These are phyloP conservation scores for Teratosphaeria zuluensis DNA, from an alignment of 2,329 filamentous ascomycete species.

Conservation along the genomic window DNA sequence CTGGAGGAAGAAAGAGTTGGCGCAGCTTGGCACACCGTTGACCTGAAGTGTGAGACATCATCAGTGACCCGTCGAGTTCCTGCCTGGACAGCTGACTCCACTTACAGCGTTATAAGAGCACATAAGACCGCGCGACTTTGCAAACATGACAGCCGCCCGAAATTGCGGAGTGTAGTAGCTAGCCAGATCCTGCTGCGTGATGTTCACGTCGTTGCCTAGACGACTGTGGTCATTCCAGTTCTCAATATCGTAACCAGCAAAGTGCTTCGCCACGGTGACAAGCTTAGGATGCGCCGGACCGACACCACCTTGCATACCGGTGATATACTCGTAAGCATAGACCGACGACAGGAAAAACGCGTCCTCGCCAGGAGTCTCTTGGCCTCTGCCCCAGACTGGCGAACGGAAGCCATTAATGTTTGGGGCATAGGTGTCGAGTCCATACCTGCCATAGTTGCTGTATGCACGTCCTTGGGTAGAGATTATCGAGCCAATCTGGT, in stretches of 20 bases:
- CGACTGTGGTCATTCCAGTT: constrained; percentile 8
- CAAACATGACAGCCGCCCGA: constrained; percentile 35
- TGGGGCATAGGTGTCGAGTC: constrained; percentile 51
- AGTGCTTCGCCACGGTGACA: constrained; percentile 34
- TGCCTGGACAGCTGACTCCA: not conserved
- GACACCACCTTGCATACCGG: constrained; percentile 20
- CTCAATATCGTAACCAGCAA: constrained; percentile 24
- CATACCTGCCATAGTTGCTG: constrained; percentile 38
- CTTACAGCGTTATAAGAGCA: constrained; percentile 47
- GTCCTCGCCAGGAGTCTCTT: constrained; percentile 31
- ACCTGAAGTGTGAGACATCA: not conserved
- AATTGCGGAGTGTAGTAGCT: constrained; percentile 60
- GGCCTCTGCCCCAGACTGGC: constrained; percentile 30
- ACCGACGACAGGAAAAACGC: constrained; percentile 7
- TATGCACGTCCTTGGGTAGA: constrained; percentile 54
- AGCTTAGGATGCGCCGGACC: constrained; percentile 22
- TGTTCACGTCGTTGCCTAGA: constrained; percentile 45
- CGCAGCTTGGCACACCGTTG: constrained; percentile 47
- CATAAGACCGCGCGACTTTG: constrained; percentile 40
- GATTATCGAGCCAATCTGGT: constrained; percentile 45
- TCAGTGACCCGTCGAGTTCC: not conserved
- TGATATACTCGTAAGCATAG: constrained; percentile 20
- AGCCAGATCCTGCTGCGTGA: constrained; percentile 47
- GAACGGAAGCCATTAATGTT: constrained; percentile 55
- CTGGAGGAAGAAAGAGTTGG: constrained; percentile 50